phyloP scores from a whole-genome alignment of 768 basidiomycete genomes.

The Tylopilus intermedius region DNA sequence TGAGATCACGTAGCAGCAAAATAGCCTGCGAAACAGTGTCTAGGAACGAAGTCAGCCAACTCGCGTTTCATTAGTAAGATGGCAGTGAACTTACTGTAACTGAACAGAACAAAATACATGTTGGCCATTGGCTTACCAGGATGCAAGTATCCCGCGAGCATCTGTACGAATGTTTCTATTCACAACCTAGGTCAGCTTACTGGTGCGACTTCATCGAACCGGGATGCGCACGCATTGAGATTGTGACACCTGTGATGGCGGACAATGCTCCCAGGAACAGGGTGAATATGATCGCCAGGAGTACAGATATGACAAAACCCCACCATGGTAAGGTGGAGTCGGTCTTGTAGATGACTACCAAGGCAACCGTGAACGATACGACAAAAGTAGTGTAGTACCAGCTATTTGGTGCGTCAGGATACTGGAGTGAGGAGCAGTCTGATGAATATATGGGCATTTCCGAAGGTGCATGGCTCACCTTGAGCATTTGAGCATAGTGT shows the following conservation, averaged over 20 bases:
- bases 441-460: constrained; percentile 13
- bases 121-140: constrained; percentile 39
- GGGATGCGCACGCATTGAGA: constrained; percentile 18
- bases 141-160: constrained; percentile 35
- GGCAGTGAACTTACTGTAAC: constrained; percentile 37
- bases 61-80: not conserved
- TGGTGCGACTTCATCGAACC: not conserved
- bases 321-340: constrained; percentile 57
- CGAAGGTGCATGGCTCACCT: constrained; percentile 17
- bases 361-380: constrained; percentile 42
- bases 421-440: constrained; percentile 16
- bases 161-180: constrained; percentile 29
- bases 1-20: constrained; percentile 55
- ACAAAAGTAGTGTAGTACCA: constrained; percentile 31
- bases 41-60: constrained; percentile 26
- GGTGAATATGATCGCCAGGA: constrained; percentile 46
- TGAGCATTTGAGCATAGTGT: constrained; percentile 52
- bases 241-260: constrained; percentile 39
- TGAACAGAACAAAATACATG: constrained; percentile 41
- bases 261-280: constrained; percentile 52
- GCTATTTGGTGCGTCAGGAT: constrained; percentile 30
- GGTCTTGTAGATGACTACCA: constrained; percentile 51
- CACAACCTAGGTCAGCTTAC: not conserved
- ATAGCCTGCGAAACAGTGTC: constrained; percentile 47
- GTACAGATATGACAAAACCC: constrained; percentile 48